Evolutionary conservation across 768 basidiomycete species (phyloP).

Genomic region (Amanita jacksonii): DNA sequence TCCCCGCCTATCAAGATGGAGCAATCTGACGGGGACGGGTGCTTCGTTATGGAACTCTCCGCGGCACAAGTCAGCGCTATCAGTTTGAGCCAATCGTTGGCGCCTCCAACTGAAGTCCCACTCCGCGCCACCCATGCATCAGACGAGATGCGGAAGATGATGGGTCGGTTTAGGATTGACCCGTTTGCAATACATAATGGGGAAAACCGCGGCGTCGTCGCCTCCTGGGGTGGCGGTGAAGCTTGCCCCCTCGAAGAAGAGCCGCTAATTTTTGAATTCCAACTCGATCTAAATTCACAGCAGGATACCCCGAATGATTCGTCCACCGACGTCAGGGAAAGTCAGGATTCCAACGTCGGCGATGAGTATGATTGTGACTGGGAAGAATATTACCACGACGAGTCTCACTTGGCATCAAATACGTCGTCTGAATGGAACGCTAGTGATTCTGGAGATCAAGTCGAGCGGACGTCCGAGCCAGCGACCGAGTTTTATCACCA

Average conservation of each 20-base stretch:
- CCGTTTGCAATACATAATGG: constrained; percentile 62
- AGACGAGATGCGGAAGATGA: constrained; percentile 63
- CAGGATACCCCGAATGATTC: not conserved
- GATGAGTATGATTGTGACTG: not conserved
- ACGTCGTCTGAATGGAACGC: constrained; percentile 1
- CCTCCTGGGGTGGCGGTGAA: constrained; percentile 38
- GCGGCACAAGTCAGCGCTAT: constrained; percentile 13
- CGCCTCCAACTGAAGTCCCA: constrained; percentile 57
- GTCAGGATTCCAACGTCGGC: not conserved
- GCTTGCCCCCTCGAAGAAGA: constrained; percentile 52
- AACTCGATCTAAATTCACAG: constrained; percentile 30
- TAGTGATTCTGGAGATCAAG: not conserved
- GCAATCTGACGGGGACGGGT: constrained; percentile 26
- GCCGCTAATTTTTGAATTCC: constrained; percentile 58
- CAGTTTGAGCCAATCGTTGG: constrained; percentile 28
- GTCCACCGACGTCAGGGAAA: not conserved
- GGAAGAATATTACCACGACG: constrained; percentile 1
- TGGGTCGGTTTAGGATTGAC: constrained; percentile 70
- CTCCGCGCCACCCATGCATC: constrained; percentile 68
- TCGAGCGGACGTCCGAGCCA: not conserved
- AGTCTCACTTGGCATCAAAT: not conserved
- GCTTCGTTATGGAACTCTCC: constrained; percentile 38
- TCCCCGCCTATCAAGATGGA: constrained; percentile 27
- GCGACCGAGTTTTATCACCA: not conserved
- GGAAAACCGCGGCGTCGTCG: constrained; percentile 27